These are phyloP conservation scores for Exutisphaerella laricina DNA, from an alignment of 2,329 filamentous ascomycete species.

Conservation along the genomic window DNA sequence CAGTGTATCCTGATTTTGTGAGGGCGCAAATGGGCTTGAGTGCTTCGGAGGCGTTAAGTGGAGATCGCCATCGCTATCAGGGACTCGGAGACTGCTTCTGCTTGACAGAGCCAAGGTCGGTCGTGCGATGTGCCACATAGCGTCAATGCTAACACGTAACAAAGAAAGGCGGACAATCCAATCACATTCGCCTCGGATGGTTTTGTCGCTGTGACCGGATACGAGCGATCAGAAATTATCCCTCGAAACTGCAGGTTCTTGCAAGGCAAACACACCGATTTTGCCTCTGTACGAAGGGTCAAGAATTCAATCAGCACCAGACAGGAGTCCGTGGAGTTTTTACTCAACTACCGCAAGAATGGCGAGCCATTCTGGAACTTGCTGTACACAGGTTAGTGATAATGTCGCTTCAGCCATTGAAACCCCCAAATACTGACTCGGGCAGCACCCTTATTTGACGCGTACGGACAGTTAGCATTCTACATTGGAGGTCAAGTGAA, in stretches of 20 bases:
- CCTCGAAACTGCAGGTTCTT: constrained; percentile 48
- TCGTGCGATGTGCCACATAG: constrained; percentile 2
- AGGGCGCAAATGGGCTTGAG: constrained; percentile 47
- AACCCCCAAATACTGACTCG: no score
- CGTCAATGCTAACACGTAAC: not conserved
- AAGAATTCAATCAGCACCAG: constrained; percentile 38
- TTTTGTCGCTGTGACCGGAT: constrained; percentile 50
- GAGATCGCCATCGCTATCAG: constrained; percentile 41
- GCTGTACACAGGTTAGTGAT: constrained; percentile 36
- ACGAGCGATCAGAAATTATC: constrained; percentile 44
- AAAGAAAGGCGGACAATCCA: constrained; percentile 46
- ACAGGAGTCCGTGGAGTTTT: constrained; percentile 46
- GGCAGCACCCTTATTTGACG: constrained; percentile 43
- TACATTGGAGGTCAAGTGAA: constrained; percentile 56
- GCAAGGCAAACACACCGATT: constrained; percentile 46
- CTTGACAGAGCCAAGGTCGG: constrained; percentile 46
- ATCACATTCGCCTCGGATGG: constrained; percentile 48
- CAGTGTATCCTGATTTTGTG: constrained; percentile 51
- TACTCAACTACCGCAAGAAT: constrained; percentile 49
- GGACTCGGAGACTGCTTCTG: constrained; percentile 57
- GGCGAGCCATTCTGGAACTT: constrained; percentile 55
- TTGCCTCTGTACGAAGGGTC: constrained; percentile 39
- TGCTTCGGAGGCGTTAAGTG: constrained; percentile 43
- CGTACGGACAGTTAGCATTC: constrained; percentile 45
- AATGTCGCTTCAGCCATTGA: no score